These are phyloP conservation scores for Canna indica DNA, from an alignment of 176 grass and related monocot genomes.

Conservation along the genomic window DNA sequence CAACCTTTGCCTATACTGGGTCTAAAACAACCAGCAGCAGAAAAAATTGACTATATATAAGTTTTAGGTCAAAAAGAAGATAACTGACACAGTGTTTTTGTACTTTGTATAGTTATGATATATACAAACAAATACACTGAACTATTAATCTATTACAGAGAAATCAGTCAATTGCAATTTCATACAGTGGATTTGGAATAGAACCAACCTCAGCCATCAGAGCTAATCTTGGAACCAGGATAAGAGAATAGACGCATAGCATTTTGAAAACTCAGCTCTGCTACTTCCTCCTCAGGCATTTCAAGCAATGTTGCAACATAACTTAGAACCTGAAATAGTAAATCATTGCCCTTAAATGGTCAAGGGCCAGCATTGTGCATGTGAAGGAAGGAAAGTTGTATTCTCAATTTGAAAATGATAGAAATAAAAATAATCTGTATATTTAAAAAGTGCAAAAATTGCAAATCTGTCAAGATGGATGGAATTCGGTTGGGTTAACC, in stretches of 20 bases:
- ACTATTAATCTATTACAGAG: not conserved
- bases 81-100: no score
- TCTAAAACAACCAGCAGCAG: no score
- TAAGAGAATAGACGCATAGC: slow-evolving; percentile 65
- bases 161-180: not conserved
- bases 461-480: no score
- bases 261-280: slow-evolving; percentile 65
- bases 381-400: not conserved
- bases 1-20: no score
- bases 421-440: no score
- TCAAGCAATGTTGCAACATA: slow-evolving; percentile 62
- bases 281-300: slow-evolving; percentile 57
- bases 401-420: not conserved
- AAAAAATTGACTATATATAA: no score
- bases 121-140: not conserved
- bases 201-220: slow-evolving; percentile 20
- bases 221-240: slow-evolving; percentile 63
- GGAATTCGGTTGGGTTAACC: not conserved
- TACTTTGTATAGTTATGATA: not conserved
- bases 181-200: not conserved
- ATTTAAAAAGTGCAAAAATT: no score
- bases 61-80: no score
- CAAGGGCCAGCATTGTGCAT: not conserved
- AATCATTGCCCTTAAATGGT: not conserved
- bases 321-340: slow-evolving; percentile 46